Percentiles rank a stretch among this genome's conserved stretches.
Conservation (phyloP, 2,329 filamentous ascomycete genomes). For the Colletotrichum acutatum region DNA sequence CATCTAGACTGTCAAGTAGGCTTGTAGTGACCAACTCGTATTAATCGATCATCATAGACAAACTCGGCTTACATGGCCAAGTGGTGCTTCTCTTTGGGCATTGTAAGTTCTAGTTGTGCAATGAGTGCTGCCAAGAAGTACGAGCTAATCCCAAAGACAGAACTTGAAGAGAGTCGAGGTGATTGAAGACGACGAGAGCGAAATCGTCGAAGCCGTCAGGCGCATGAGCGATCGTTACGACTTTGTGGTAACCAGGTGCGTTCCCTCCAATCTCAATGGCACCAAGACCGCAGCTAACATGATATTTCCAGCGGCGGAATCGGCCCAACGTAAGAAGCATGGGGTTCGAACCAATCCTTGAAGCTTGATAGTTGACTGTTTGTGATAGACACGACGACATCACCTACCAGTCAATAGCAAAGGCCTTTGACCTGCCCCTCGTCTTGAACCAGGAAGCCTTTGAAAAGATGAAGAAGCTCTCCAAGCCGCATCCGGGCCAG, state of each 20-base stretch:
- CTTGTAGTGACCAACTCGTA: not conserved
- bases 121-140: not conserved
- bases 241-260: slow-evolving; percentile 86
- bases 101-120: slow-evolving; percentile 53
- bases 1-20: not conserved
- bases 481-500: slow-evolving; percentile 77
- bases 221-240: slow-evolving; percentile 93
- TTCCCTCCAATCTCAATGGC: not conserved
- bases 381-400: slow-evolving; percentile 88
- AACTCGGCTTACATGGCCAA: slow-evolving; percentile 74
- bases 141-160: slow-evolving; percentile 47
- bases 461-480: slow-evolving; percentile 84
- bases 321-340: slow-evolving; percentile 80
- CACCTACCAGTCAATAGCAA: slow-evolving; percentile 93
- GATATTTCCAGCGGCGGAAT: slow-evolving; percentile 78
- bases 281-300: slow-evolving; percentile 25
- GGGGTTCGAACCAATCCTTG: too few relatives aligned
- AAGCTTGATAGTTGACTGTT: slow-evolving; percentile 3
- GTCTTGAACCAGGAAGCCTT: slow-evolving; percentile 82
- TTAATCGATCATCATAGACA: slow-evolving; percentile 55
- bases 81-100: slow-evolving; percentile 71
- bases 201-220: slow-evolving; percentile 87
- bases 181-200: slow-evolving; percentile 89
- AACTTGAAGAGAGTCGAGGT: slow-evolving; percentile 89
- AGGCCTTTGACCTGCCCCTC: slow-evolving; percentile 83